A percentile compares a stretch with the other conserved stretches of the same genome.
Evolutionary conservation across 2,329 filamentous ascomycete species (phyloP).

Genomic region (Annulohypoxylon truncatum): DNA sequence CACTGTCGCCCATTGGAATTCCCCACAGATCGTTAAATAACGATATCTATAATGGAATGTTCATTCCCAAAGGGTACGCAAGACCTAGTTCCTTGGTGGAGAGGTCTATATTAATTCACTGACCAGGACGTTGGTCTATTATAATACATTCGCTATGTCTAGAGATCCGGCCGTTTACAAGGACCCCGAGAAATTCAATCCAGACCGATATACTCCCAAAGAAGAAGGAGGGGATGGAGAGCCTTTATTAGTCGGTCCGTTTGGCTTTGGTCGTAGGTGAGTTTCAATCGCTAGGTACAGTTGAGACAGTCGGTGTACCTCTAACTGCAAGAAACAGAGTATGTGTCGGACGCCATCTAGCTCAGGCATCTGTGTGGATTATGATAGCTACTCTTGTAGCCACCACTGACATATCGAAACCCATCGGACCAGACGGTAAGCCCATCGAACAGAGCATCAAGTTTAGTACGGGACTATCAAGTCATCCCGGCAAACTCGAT

Average conservation of each 20-base stretch:
- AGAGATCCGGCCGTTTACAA: constrained; percentile 30
- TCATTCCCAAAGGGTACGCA: constrained; percentile 36
- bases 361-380: constrained; percentile 38
- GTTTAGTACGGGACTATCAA: constrained; percentile 38
- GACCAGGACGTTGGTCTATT: constrained; percentile 33
- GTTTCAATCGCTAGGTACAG: neutral
- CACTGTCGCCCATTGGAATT: constrained; percentile 60
- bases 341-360: constrained; percentile 34
- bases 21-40: constrained; percentile 66
- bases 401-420: constrained; percentile 37
- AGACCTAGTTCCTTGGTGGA: no score
- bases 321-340: constrained; percentile 23
- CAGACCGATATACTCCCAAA: constrained; percentile 29
- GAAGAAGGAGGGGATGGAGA: constrained; percentile 35
- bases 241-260: constrained; percentile 31
- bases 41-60: constrained; percentile 59
- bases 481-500: constrained; percentile 36
- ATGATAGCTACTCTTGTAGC: constrained; percentile 37
- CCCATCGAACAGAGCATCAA: constrained; percentile 34
- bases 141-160: constrained; percentile 38
- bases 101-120: neutral
- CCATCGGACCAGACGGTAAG: constrained; percentile 27
- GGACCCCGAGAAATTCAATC: constrained; percentile 35
- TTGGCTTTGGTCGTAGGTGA: constrained; percentile 37
- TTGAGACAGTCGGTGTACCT: neutral